Conservation (phyloP, 208 protist genomes). For the Polymyxa betae region DNA sequence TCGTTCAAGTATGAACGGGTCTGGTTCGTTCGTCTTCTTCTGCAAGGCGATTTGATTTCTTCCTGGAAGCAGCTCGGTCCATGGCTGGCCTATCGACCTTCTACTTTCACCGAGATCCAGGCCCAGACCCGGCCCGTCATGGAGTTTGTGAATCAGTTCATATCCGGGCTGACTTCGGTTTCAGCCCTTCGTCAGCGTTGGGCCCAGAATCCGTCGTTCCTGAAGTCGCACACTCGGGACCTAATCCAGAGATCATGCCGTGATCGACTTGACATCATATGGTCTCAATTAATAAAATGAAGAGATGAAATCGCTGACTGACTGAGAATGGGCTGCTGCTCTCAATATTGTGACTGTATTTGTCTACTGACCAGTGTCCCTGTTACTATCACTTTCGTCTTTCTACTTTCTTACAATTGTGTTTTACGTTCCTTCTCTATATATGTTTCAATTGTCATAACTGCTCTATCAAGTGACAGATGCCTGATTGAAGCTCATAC, state of each 20-base stretch:
- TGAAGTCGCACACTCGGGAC: not conserved
- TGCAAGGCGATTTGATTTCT: conserved; percentile 8
- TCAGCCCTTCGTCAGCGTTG: not conserved
- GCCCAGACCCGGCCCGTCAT: not conserved
- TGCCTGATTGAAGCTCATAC: too few species aligned
- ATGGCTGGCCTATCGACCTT: not conserved
- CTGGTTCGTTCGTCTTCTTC: conserved; percentile 41
- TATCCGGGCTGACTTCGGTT: not conserved
- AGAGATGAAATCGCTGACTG: too few species aligned
- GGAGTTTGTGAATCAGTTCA: not conserved
- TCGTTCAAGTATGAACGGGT: too few species aligned
- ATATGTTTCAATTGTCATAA: too few species aligned
- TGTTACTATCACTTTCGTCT: too few species aligned
- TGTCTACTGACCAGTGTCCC: too few species aligned
- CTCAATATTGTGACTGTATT: too few species aligned
- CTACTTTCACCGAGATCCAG: not conserved
- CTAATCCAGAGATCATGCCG: not conserved
- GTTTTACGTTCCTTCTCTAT: too few species aligned
- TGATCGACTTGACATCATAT: not conserved
- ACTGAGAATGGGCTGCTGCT: too few species aligned
- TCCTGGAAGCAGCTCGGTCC: not conserved
- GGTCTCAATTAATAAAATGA: not conserved
- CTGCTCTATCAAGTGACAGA: too few species aligned
- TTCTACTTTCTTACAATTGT: too few species aligned
- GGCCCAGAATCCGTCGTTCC: not conserved